Base-by-base conservation (phyloP, 345 rosid species). In the Sisymbrium irio region DNA sequence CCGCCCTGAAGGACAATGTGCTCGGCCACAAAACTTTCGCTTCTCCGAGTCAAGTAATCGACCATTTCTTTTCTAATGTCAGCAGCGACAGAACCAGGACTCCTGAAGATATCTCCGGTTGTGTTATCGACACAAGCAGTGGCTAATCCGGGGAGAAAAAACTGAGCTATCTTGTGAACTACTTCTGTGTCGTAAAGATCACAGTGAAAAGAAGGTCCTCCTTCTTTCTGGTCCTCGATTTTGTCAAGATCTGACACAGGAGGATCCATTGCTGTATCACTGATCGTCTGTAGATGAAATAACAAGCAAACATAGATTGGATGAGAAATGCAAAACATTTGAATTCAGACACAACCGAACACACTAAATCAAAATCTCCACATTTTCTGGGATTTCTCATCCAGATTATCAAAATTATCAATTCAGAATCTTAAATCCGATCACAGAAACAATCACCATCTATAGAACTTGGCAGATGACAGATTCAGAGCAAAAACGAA, bases 111-210 rank as follows among this genome's bases (percentile, higher is more conserved):
- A 51, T 76, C 97, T n/a, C 97, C 96, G 1, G 87, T 87, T 1
- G 97, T 95, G 85, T 84, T 84, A 80, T 92, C 97, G 14, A 95
- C 88, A 73, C 92, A 92, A 49, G 97, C 96, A 0, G 91, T 75
- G 51, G 96, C 87, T 69, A 95, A 71, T 45, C 99, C 98, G 0
- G 89, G 92, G 56, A 94, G 86, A 72, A 94, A 70, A 37, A 20
- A 69, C 62, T 87, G 86, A 40, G 89, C 85, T 35, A 88, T 80
- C 66, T 84, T 89, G 79, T 77, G 86, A 75, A 81, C 96, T 37
- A 85, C 22, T 77, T 87, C 83, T 15, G 83, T 77, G 51, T 94
- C 97, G 47, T 78, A 89, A 22, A 88, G 89, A 30, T 81, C 72
- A 72, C 97, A 95, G 70, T 75, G 84, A 76, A 84, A 82, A 13